Base-by-base conservation (phyloP, 352 stramenopile genomes). In the Paralagenidium karlingii region DNA sequence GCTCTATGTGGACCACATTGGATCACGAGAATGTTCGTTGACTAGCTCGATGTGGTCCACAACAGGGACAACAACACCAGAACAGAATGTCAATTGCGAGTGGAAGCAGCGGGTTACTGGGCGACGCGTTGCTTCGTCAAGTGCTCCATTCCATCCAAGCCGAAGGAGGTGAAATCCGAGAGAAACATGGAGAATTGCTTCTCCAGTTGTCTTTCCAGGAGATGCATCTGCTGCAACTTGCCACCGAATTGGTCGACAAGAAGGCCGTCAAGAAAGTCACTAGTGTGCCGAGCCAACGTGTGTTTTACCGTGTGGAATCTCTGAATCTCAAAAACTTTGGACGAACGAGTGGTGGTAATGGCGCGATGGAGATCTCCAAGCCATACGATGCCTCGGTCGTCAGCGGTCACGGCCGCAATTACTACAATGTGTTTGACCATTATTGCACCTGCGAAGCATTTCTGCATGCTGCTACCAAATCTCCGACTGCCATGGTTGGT, bases 381-480 rank as follows among this genome's bases (percentile, higher is more conserved):
- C 50, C 63, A 8, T 68, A 80, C 10, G 66, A 81, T 15, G 47
- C 43, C 2, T 55, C 44, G 18, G 55, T 68, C 39, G 47, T 55
- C 43, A 57, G 48, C 20, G 59, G 60, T n/a, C 55, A 30, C 12
- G 60, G 62, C 3, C 56, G 66, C 3, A 77, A 66, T 31, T 83
- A 76, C 50, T 83, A 83, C 66, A 83, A 79, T 41, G 75, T 63
- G 51, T 76, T 81, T 22, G 47, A 62, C 31, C 69, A 83, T 39
- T 83, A 79, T 40, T 83, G 69, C 53, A 68, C 61, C 16, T 83
- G 69, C 47, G 49, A 47, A 10, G 52, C 51, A 3, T 83, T 83
- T 54, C 63, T 74, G 31, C 47, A 71, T 31, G 60, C 50, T 28
- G 47, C 47, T 0, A 48, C 65, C 24, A 57, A 53, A 40, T 50